Conservation (phyloP, 2,329 filamentous ascomycete species). For the Juglanconis juglandina region DNA sequence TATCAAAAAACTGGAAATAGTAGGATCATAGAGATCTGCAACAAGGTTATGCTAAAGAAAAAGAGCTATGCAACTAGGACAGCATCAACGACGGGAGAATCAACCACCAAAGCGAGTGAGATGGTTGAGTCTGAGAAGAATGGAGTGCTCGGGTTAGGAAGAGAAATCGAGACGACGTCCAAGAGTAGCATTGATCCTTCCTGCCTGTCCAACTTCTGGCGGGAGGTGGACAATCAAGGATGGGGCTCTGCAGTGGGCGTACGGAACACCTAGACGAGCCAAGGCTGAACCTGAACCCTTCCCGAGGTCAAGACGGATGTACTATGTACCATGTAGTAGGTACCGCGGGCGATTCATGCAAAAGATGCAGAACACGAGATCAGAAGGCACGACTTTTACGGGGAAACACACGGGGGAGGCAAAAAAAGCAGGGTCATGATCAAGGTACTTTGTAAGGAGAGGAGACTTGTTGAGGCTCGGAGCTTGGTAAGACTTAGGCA, state of each 20-base stretch:
- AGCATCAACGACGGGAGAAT: conserved; percentile 34
- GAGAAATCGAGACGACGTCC: not conserved
- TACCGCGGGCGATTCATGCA: conserved; percentile 7
- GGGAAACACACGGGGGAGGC: not conserved
- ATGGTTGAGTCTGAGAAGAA: conserved; percentile 27
- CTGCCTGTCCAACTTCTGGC: not conserved
- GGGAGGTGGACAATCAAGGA: not conserved
- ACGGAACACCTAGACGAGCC: not conserved
- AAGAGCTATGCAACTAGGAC: conserved; percentile 20
- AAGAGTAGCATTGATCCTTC: not conserved
- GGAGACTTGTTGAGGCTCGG: not conserved
- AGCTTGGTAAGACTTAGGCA: not conserved
- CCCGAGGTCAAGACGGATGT: not conserved
- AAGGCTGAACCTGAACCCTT: not conserved
- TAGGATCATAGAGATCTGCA: not conserved
- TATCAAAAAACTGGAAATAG: not conserved
- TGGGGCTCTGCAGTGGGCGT: not conserved
- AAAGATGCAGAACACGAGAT: conserved; percentile 14
- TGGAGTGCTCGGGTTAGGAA: not conserved
- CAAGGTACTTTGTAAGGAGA: not conserved
- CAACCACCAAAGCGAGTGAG: conserved; percentile 60
- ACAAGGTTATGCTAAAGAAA: conserved; percentile 13
- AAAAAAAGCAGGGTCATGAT: not conserved
- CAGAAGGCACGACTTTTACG: conserved; percentile 10
- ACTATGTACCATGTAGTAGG: not conserved